These are phyloP conservation scores for Cucumis hystrix DNA, from an alignment of 306 rosid species.

Conservation along the genomic window DNA sequence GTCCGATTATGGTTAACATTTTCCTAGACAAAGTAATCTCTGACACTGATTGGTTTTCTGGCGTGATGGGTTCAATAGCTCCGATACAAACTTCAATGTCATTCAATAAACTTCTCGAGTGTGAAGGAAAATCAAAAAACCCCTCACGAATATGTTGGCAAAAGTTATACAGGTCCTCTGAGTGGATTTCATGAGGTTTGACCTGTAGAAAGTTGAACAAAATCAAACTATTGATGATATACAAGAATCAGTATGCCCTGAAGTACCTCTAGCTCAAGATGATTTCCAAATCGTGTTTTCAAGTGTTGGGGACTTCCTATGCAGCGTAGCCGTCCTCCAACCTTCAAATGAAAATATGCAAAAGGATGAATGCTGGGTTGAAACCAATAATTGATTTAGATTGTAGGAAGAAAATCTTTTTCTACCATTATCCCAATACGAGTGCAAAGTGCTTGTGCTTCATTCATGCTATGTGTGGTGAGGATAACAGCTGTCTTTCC, in stretches of 20 bases:
- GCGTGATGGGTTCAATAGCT: slow-evolving; percentile 31
- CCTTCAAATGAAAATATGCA: slow-evolving; percentile 33
- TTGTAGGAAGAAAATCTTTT: slow-evolving; percentile 6
- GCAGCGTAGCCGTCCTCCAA: slow-evolving; percentile 79
- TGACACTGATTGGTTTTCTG: slow-evolving; percentile 55
- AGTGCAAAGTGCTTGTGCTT: slow-evolving; percentile 95
- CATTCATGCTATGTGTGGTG: slow-evolving; percentile 95
- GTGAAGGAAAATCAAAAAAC: slow-evolving; percentile 49
- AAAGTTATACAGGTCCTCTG: slow-evolving; percentile 52
- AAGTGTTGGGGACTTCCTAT: slow-evolving; percentile 94
- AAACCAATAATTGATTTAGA: slow-evolving; percentile 12
- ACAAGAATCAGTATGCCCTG: not conserved
- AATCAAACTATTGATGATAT: not conserved
- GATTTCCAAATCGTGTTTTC: slow-evolving; percentile 85
- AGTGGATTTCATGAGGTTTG: slow-evolving; percentile 73
- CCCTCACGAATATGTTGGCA: slow-evolving; percentile 55
- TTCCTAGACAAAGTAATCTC: slow-evolving; percentile 72
- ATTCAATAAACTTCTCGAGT: slow-evolving; percentile 67
- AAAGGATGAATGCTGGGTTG: slow-evolving; percentile 2
- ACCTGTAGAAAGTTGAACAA: slow-evolving; percentile 24
- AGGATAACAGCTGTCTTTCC: slow-evolving; percentile 96
- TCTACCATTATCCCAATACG: slow-evolving; percentile 89
- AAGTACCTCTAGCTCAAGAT: slow-evolving; percentile 82
- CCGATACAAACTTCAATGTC: slow-evolving; percentile 91
- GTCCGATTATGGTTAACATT: slow-evolving; percentile 55